Conservation (phyloP, 2,329 filamentous ascomycete genomes). For the Colletotrichum acutatum region DNA sequence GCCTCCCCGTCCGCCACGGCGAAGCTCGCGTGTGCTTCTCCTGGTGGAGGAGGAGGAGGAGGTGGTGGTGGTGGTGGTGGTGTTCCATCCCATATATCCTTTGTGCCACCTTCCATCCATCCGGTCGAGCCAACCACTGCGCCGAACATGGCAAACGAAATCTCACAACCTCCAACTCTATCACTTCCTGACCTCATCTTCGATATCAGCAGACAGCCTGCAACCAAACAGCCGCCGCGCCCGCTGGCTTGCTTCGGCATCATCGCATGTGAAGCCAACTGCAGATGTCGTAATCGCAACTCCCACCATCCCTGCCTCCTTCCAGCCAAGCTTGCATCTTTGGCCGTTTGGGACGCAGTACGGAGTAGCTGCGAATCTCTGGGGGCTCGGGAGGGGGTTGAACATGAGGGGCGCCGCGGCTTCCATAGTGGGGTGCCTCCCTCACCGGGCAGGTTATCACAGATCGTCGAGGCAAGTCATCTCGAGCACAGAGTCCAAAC, state of each 20-base stretch:
- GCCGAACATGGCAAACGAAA: background rate
- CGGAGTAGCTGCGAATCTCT: background rate
- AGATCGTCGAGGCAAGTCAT: background rate
- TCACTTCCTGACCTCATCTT: slow-evolving; percentile 32
- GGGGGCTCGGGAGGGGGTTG: slow-evolving; percentile 4
- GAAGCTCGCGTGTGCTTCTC: background rate
- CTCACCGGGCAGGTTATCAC: background rate
- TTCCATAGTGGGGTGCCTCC: background rate
- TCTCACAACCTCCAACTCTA: slow-evolving; percentile 2
- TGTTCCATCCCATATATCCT: slow-evolving; percentile 27
- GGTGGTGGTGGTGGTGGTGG: background rate
- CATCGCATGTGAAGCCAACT: slow-evolving; percentile 28
- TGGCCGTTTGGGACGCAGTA: background rate
- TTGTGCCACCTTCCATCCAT: slow-evolving; percentile 28
- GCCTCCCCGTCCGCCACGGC: slow-evolving; percentile 12
- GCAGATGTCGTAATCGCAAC: slow-evolving; percentile 25
- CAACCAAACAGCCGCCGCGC: slow-evolving; percentile 7
- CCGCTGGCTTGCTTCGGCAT: background rate
- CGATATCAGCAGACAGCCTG: slow-evolving; percentile 23
- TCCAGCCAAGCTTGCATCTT: slow-evolving; percentile 27
- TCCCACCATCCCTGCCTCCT: slow-evolving; percentile 15
- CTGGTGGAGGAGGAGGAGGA: background rate
- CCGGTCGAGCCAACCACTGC: slow-evolving; percentile 20
- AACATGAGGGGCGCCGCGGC: slow-evolving; percentile 29
- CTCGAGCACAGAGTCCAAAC: background rate